phyloP scores from a whole-genome alignment of 2,329 filamentous ascomycete species.

The Venturia pyrina region DNA sequence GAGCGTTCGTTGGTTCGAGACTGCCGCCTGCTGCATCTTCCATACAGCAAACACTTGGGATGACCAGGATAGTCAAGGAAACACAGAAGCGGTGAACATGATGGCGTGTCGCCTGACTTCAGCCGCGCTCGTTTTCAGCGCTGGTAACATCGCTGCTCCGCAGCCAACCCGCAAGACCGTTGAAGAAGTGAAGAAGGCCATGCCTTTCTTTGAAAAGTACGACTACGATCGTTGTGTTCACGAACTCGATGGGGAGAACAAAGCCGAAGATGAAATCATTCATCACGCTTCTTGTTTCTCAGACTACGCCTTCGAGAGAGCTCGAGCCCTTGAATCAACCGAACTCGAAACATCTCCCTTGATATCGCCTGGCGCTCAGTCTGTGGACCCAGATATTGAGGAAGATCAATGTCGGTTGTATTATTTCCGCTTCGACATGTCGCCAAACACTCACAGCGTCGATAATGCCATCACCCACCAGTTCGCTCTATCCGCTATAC shows the following conservation, averaged over 20 bases:
- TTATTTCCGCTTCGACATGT: slow-evolving; percentile 53
- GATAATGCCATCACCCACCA: slow-evolving; percentile 45
- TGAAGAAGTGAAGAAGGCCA: slow-evolving; percentile 21
- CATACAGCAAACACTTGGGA: slow-evolving; percentile 67
- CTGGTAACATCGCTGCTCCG: slow-evolving; percentile 52
- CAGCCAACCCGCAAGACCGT: slow-evolving; percentile 22
- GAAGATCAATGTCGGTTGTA: slow-evolving; percentile 60
- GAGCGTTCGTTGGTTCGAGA: slow-evolving; percentile 56
- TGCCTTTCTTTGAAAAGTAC: slow-evolving; percentile 39
- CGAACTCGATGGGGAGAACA: not conserved
- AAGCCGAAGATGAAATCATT: slow-evolving; percentile 15
- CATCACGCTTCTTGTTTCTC: slow-evolving; percentile 17
- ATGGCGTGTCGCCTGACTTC: slow-evolving; percentile 58
- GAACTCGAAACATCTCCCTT: slow-evolving; percentile 21
- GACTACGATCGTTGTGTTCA: slow-evolving; percentile 21
- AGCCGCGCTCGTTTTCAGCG: slow-evolving; percentile 52
- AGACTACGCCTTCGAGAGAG: slow-evolving; percentile 19
- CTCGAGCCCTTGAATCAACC: slow-evolving; percentile 18
- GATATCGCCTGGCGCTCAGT: slow-evolving; percentile 10
- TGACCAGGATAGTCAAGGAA: slow-evolving; percentile 24
- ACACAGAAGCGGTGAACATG: slow-evolving; percentile 45
- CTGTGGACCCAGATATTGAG: slow-evolving; percentile 33
- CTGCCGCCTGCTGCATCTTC: slow-evolving; percentile 58
- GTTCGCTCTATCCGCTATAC: slow-evolving; percentile 54
- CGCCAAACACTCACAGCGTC: slow-evolving; percentile 16